These are phyloP conservation scores for Guyanaporus albipodus DNA, from an alignment of 768 basidiomycete genomes.

Conservation along the genomic window DNA sequence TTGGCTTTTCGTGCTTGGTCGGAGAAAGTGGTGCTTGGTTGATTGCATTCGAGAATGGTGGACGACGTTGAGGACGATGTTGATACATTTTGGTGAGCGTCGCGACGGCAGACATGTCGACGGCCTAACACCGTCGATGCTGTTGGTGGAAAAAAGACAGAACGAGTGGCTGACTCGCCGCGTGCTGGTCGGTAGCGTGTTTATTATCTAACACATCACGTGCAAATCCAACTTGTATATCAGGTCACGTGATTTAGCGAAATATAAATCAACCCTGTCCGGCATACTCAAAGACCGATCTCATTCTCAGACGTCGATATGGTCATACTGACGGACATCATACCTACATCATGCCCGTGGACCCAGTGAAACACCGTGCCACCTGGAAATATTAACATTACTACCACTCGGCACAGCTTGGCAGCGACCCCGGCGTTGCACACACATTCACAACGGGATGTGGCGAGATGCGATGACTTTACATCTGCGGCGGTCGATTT, in stretches of 20 bases:
- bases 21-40: slow-evolving; percentile 31
- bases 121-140: slow-evolving; percentile 45
- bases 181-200: slow-evolving; percentile 26
- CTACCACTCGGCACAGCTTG: neutral
- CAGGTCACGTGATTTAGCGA: slow-evolving; percentile 19
- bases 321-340: slow-evolving; percentile 3
- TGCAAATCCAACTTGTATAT: slow-evolving; percentile 21
- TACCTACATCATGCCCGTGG: neutral
- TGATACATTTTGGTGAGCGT: slow-evolving; percentile 34
- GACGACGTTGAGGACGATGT: slow-evolving; percentile 33
- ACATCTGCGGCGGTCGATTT: neutral
- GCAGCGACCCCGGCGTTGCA: no score
- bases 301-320: slow-evolving; percentile 11
- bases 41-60: slow-evolving; percentile 42
- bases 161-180: slow-evolving; percentile 16
- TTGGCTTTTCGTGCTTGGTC: slow-evolving; percentile 36
- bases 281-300: no score
- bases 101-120: slow-evolving; percentile 35
- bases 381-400: no score
- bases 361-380: neutral
- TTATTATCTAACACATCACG: slow-evolving; percentile 30
- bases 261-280: slow-evolving; percentile 15
- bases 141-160: neutral
- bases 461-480: neutral
- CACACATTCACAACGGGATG: neutral